Conservation (phyloP, 768 basidiomycete genomes). For the Mycena crocata region DNA sequence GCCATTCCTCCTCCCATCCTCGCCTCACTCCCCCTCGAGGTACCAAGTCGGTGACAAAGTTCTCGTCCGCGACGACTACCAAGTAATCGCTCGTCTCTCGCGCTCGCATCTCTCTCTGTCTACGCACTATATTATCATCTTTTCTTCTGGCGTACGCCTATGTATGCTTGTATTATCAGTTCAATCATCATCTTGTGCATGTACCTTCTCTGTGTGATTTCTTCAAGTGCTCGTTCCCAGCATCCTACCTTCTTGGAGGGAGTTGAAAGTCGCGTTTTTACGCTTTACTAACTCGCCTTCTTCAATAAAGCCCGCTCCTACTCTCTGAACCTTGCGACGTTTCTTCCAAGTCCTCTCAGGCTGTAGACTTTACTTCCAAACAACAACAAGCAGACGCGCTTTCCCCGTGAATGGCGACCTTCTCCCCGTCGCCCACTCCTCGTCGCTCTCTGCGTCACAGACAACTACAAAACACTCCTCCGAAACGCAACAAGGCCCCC, state of each 20-base stretch:
- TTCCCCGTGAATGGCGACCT: conserved; percentile 64
- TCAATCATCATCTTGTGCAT: conserved; percentile 24
- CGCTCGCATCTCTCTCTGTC: conserved; percentile 9
- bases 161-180: conserved; percentile 30
- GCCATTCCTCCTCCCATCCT: neutral
- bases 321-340: too few relatives aligned
- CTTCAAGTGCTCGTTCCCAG: too few relatives aligned
- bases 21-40: conserved; percentile 20
- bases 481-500: conserved; percentile 43
- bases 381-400: conserved; percentile 24
- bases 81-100: conserved; percentile 38
- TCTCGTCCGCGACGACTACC: conserved; percentile 66
- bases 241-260: too few relatives aligned
- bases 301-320: too few relatives aligned
- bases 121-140: conserved; percentile 29
- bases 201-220: neutral
- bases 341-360: too few relatives aligned
- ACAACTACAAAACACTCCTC: conserved; percentile 42
- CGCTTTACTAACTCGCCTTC: too few relatives aligned
- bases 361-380: neutral
- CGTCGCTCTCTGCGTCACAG: conserved; percentile 60
- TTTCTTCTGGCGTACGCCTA: conserved; percentile 11
- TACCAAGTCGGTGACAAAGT: conserved; percentile 51
- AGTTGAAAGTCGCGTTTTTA: too few relatives aligned
- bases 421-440: conserved; percentile 69